Base-by-base conservation (phyloP, 495 filamentous ascomycete genomes). In the Trichoderma asperelloides region DNA sequence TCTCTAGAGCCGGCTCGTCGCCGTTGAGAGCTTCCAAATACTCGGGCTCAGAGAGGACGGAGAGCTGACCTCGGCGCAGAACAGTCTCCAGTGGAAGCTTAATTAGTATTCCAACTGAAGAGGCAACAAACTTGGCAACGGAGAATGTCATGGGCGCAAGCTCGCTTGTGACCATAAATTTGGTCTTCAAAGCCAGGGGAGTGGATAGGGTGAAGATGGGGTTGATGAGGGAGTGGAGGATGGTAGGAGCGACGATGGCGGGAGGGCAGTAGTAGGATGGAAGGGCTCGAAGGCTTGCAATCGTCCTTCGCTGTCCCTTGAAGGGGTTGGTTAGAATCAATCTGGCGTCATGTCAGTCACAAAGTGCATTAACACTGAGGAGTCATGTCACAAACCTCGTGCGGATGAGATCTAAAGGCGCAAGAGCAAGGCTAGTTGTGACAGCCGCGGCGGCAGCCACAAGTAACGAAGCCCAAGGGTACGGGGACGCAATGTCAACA, bases 81-180 rank as follows among this genome's bases (percentile, higher is more conserved):
- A 97, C 90, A 3, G 95, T 97, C 73, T 98, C 95, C 21, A 98
- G 82, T 0, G 95, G 95, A 16, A 97, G 84, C 68, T 91, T 89
- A 67, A 97, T 78, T 68, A 90, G 90, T 15, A 97, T 82, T 49
- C 96, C 96, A n/a, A 86, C 81, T 1, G 85, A 85, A 18, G 89
- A 89, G 57, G 89, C 84, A 68, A 90, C 76, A 78, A 97, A 97
- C 55, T 88, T 88, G 67, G 86, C 85, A 64, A 96, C 71, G 43
- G 87, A 89, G 82, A 92, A 97, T 39, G 87, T 80, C 30, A 85
- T 86, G 0, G 95, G 93, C 8, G 91, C 89, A n/a, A 89, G 74
- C 65, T 95, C 80, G 7, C 90, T 89, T 76, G 96, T 92, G 70
- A 97, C 86, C 43, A 86, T 81, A 65, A 97, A 81, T 64, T 89